phyloP scores from a whole-genome alignment of 495 filamentous ascomycete species.

The Schizothecium vesticola region DNA sequence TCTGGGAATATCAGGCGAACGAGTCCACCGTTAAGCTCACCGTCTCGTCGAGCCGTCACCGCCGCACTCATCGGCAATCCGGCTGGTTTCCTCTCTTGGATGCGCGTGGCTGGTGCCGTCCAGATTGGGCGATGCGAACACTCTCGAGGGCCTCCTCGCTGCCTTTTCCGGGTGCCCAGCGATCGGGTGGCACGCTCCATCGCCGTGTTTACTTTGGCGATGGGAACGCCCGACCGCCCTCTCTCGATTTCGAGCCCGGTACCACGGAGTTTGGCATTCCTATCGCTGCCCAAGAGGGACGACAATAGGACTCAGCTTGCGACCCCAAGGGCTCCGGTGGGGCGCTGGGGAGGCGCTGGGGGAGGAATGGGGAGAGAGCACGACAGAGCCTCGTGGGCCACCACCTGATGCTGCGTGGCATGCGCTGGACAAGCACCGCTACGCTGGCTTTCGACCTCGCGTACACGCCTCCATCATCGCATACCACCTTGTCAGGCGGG shows the following conservation, averaged over 20 bases:
- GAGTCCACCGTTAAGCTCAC: neutral
- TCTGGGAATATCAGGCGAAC: conserved; percentile 4
- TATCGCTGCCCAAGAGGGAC: neutral
- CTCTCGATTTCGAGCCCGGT: neutral
- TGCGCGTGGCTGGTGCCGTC: neutral
- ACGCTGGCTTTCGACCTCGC: neutral
- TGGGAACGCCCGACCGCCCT: neutral
- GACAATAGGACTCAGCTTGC: neutral
- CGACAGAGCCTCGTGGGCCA: neutral
- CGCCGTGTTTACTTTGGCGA: neutral
- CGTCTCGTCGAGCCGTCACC: neutral
- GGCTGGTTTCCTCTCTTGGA: neutral
- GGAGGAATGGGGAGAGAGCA: neutral
- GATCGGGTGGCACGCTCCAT: neutral
- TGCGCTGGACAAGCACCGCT: neutral
- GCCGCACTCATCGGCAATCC: neutral
- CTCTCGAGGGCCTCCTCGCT: neutral
- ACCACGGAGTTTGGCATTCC: neutral
- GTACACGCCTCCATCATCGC: neutral
- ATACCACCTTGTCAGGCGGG: neutral
- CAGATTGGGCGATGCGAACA: neutral
- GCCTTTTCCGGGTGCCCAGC: neutral
- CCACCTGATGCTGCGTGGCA: neutral
- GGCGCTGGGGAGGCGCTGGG: neutral
- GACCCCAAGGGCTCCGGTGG: neutral